Conservation (phyloP, 73 alveolate species). For the Blepharisma stoltei region DNA sequence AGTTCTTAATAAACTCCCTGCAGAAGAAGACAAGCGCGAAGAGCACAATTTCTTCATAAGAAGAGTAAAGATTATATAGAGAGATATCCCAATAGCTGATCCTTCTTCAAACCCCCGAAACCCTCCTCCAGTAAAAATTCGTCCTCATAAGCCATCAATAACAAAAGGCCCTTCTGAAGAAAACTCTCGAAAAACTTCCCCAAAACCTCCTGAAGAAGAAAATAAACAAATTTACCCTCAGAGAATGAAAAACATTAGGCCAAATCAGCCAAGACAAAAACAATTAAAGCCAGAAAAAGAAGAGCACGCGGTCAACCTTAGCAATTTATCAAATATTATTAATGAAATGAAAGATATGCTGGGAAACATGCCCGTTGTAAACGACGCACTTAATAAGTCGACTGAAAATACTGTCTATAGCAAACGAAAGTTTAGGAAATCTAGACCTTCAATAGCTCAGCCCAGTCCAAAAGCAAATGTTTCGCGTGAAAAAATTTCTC, state of each 20-base stretch:
- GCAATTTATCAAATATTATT: background rate
- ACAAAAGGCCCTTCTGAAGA: too few relatives aligned
- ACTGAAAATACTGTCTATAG: background rate
- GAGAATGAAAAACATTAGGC: background rate
- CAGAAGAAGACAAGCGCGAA: background rate
- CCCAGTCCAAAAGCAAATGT: background rate
- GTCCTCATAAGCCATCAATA: too few relatives aligned
- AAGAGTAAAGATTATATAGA: background rate
- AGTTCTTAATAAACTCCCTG: background rate
- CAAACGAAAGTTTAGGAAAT: background rate
- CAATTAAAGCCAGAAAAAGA: background rate
- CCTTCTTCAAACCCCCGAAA: too few relatives aligned
- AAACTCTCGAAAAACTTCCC: too few relatives aligned
- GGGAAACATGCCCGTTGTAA: background rate
- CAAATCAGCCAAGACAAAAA: background rate
- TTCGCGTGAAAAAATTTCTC: background rate
- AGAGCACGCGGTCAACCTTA: background rate
- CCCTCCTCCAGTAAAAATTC: too few relatives aligned
- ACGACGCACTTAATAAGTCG: background rate
- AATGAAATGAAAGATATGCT: conserved; percentile 6
- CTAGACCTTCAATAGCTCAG: too few relatives aligned
- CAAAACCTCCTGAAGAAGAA: too few relatives aligned
- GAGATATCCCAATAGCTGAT: background rate
- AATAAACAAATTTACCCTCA: too few relatives aligned
- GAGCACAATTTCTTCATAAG: conserved; percentile 7